Base-by-base conservation (phyloP, 169 alveolate species). In the Blepharisma undulans region DNA sequence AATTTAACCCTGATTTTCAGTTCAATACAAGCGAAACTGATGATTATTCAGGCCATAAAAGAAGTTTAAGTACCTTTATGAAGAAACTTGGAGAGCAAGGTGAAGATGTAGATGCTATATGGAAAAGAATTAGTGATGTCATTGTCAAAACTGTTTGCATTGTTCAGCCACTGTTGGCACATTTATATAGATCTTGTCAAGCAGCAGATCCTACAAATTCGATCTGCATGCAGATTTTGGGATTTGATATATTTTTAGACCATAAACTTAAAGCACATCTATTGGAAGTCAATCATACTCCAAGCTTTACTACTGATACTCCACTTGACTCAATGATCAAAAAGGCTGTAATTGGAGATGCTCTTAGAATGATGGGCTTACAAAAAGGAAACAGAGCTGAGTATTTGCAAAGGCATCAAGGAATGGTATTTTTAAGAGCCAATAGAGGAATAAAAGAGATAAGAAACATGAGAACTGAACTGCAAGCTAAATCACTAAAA, bases 281-380 rank as follows among this genome's bases (percentile, higher is more conserved):
- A 21, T 81, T 96, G 22, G 98, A 96, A 88, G 97, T 96, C 8
- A 96, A 96, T 84, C 95, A 96, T 61, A 77, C 96, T 0, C 98
- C 98, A 5, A 86, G 94, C 77, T 96, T 96, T 85, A 90, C 95
- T 7, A 93, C 97, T 18, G 97, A 94, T 72, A 87, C 96, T 25
- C 97, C 96, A 0, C 85, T 95, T 16, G 97, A 95, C 72, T 72
- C 78, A n/a, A 78, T 72, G 33, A 93, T 95, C 10, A 95, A 95
- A 72, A 94, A 91, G 72, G 93, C 79, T 33, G 88, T 93, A 4
- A 95, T 95, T 14, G 78, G 92, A 29, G 97, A 95, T 82, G 89
- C 96, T 19, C 72, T 95, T 18, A 93, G 87, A 12, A 60, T 94
- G 61, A 77, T 93, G 93, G 92, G 92, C 82, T 32, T 94, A 19